Percentiles rank a stretch among this genome's conserved stretches.
Evolutionary conservation across 352 stramenopile genomes (phyloP).

Genomic region (Globisporangium viniferum): DNA sequence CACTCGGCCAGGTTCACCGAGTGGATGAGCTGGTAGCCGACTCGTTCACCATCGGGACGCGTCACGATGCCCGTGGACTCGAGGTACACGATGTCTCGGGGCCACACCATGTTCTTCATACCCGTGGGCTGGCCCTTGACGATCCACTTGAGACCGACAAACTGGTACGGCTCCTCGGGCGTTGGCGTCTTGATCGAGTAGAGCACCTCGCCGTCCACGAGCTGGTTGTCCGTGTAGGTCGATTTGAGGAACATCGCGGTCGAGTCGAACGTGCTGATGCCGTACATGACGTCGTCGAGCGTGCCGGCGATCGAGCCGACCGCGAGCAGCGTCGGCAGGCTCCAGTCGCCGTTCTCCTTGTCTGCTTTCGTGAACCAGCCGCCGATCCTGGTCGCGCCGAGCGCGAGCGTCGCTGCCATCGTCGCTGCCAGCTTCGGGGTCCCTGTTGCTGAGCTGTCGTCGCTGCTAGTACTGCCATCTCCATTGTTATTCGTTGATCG

Average conservation of each 20-base stretch:
- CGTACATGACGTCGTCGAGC: slow-evolving; percentile 65
- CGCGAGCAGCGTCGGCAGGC: slow-evolving; percentile 35
- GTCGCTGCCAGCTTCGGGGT: background rate
- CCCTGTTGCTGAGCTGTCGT: background rate
- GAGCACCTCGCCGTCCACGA: slow-evolving; percentile 49
- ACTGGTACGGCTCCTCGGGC: slow-evolving; percentile 36
- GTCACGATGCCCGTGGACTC: slow-evolving; percentile 31
- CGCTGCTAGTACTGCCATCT: background rate
- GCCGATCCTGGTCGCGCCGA: slow-evolving; percentile 13
- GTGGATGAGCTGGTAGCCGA: slow-evolving; percentile 56
- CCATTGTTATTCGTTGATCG: background rate
- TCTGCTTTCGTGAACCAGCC: slow-evolving; percentile 13
- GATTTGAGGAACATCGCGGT: slow-evolving; percentile 50
- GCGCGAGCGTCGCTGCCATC: slow-evolving; percentile 12
- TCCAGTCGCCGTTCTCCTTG: slow-evolving; percentile 20
- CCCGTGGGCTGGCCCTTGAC: slow-evolving; percentile 26
- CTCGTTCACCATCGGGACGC: slow-evolving; percentile 28
- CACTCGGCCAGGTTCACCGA: slow-evolving; percentile 36
- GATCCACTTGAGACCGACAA: slow-evolving; percentile 47
- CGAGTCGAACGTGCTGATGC: slow-evolving; percentile 42
- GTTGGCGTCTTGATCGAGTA: slow-evolving; percentile 41
- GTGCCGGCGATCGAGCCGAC: slow-evolving; percentile 36
- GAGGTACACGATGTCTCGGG: slow-evolving; percentile 30
- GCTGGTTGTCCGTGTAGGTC: slow-evolving; percentile 43
- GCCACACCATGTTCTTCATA: slow-evolving; percentile 33